These are phyloP conservation scores for Pichia sp. DNA, from an alignment of 1,139 yeast genomes.

Conservation along the genomic window DNA sequence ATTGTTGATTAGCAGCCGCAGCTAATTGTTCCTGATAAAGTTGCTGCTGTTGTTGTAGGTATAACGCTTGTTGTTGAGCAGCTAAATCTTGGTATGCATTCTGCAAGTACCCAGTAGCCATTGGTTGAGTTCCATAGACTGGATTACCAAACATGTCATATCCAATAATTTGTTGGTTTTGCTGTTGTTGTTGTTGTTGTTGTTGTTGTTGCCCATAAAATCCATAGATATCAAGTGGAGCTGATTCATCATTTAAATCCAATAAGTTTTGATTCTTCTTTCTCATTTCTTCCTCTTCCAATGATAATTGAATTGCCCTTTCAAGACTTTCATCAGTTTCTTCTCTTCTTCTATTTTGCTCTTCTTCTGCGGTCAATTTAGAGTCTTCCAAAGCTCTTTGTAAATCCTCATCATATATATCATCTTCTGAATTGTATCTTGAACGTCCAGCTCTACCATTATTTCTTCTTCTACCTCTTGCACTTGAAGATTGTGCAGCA, in stretches of 20 bases:
- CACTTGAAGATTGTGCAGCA: slow-evolving; percentile 34
- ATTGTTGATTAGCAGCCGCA: slow-evolving; percentile 32
- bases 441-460: slow-evolving; percentile 10
- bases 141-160: slow-evolving; percentile 82
- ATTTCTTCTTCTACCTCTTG: slow-evolving; percentile 24
- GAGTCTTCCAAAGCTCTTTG: slow-evolving; percentile 81
- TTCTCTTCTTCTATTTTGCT: slow-evolving; percentile 52
- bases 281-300: slow-evolving; percentile 82
- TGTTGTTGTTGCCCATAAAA: slow-evolving; percentile 29
- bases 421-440: slow-evolving; percentile 10
- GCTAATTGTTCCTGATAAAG: slow-evolving; percentile 26
- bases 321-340: slow-evolving; percentile 64
- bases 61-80: slow-evolving; percentile 23
- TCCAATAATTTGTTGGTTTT: slow-evolving; percentile 27
- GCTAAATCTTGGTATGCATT: slow-evolving; percentile 32
- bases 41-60: slow-evolving; percentile 31
- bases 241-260: slow-evolving; percentile 44
- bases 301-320: slow-evolving; percentile 74
- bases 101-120: slow-evolving; percentile 45
- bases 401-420: slow-evolving; percentile 71
- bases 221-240: slow-evolving; percentile 26
- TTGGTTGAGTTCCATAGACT: slow-evolving; percentile 40
- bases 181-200: slow-evolving; percentile 13
- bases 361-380: slow-evolving; percentile 79
- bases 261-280: slow-evolving; percentile 47